Conservation (phyloP, 257 asterid genomes). For the Solanum bulbocastanum region DNA sequence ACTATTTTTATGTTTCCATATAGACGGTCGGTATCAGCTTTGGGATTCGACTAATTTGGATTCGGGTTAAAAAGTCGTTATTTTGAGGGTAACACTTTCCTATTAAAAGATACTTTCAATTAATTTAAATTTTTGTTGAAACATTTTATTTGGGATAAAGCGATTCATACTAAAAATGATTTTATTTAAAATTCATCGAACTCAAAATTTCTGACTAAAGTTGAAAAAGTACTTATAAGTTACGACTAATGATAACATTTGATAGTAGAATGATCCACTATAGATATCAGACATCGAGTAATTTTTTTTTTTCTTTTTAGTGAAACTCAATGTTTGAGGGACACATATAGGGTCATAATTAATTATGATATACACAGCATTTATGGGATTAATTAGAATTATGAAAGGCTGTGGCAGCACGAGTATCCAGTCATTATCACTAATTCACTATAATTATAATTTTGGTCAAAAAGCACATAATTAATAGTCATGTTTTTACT, state of each 20-base stretch:
- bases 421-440: background rate
- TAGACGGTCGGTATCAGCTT: background rate
- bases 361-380: background rate
- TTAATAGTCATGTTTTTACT: background rate
- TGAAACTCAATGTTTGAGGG: background rate
- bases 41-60: background rate
- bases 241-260: background rate
- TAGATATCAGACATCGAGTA: background rate
- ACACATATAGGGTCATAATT: background rate
- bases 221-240: background rate
- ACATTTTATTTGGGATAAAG: background rate
- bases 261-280: background rate
- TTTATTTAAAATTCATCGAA: background rate
- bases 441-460: background rate
- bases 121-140: background rate
- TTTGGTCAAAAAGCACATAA: background rate
- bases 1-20: background rate
- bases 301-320: background rate
- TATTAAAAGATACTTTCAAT: background rate
- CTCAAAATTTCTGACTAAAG: background rate
- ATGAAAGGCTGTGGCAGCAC: background rate
- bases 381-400: background rate
- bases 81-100: background rate
- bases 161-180: background rate
- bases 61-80: background rate